Evolutionary conservation across 2,329 filamentous ascomycete genomes (phyloP), one percentile per base, ranked within the genome.

Genomic region (Falciphora oryzae): DNA sequence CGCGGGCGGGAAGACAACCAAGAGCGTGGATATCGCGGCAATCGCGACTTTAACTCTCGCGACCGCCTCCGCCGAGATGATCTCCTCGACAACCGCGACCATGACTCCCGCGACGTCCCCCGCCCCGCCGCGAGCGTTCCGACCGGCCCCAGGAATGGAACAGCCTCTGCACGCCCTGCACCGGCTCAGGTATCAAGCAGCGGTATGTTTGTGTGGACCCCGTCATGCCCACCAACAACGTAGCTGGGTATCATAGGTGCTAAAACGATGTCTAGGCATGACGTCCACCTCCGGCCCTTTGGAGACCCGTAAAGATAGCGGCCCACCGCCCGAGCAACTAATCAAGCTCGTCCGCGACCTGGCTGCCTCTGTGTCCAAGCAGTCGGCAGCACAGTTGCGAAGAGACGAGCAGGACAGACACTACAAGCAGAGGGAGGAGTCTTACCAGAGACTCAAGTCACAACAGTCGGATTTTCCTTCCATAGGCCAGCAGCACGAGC

Each of bases 401-500:
- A 63, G 31, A 31, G 35, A 35, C 29, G 57, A 56, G 11, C 56
- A 68, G 1, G 64, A 67, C n/a, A 7, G 31, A 18, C 28, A 61
- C 1, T 18, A 59, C 1, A 53, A 65, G 60, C 63, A 59, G 14
- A 64, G 63, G 8, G 63, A 66, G 14, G n/a, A 61, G 5, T 63
- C 63, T 16, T 57, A 64, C 28, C 25, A 38, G 35, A 60, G 11
- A 14, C 31, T 57, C 5, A n/a, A 61, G 4, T 57, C 64, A 13
- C 58, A 56, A 27, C 59, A 65, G 14, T 4, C 61, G 1, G 68
- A 68, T 14, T 70, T 65, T 57, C 65, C 69, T 7, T 64, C 58
- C 8, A 32, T 66, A 5, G n/a, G 57, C 3, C 58, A 64, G 16
- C 32, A 64, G 3, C 28, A 64, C 14, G 61, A 57, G 56, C 32